Evolutionary conservation across 768 basidiomycete genomes (phyloP).

Genomic region (Leccinum boreale): DNA sequence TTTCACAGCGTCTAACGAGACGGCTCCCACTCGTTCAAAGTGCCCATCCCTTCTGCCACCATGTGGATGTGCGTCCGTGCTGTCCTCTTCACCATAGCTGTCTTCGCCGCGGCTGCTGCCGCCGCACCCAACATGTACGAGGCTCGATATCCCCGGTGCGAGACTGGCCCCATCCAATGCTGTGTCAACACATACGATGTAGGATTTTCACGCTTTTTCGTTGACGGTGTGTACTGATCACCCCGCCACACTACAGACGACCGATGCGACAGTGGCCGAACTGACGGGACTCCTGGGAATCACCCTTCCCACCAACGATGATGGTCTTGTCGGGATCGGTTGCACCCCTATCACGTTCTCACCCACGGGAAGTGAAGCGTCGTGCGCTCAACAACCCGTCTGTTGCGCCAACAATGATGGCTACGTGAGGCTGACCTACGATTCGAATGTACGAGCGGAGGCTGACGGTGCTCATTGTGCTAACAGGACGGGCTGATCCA

Average conservation of each 20-base stretch:
- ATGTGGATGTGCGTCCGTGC: constrained; percentile 8
- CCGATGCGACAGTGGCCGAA: neutral
- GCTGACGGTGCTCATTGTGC: neutral
- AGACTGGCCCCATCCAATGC: constrained; percentile 12
- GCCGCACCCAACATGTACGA: constrained; percentile 9
- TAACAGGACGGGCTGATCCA: constrained; percentile 8
- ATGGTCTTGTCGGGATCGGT: constrained; percentile 2
- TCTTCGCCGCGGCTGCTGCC: constrained; percentile 2
- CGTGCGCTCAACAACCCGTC: constrained; percentile 13
- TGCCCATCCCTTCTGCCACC: neutral
- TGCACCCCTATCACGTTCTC: constrained; percentile 2
- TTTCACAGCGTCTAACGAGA: neutral
- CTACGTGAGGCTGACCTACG: constrained; percentile 2
- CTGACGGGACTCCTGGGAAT: constrained; percentile 1
- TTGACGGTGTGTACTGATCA: neutral
- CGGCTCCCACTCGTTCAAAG: neutral
- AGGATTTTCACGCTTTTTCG: neutral
- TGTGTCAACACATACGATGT: constrained; percentile 5
- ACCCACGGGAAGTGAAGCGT: neutral
- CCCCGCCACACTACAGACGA: neutral
- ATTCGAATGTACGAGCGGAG: neutral
- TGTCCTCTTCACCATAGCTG: constrained; percentile 9
- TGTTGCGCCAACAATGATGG: constrained; percentile 13
- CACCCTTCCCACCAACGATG: neutral
- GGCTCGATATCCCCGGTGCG: constrained; percentile 4